Evolutionary conservation across 2,329 filamentous ascomycete species (phyloP), one percentile per base, ranked within the genome.

Genomic region (Teratosphaeria nubilosa): DNA sequence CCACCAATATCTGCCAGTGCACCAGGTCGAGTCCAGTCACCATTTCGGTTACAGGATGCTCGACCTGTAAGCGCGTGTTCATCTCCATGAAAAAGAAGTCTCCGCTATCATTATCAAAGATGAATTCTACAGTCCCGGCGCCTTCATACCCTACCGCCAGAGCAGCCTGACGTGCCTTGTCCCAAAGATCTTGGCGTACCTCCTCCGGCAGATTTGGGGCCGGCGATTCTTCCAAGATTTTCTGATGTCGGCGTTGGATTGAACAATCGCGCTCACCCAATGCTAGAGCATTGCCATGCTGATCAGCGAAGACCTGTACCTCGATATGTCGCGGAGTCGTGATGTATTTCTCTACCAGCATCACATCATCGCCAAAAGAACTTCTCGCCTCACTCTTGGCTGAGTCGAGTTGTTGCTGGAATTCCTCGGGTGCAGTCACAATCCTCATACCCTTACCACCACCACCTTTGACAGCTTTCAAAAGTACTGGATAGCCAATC

Each of bases 1-100:
- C 89, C 51, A 97, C 87, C 67, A 87, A 77, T 69, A 99, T 90
- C 75, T 99, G 94, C 94, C 94, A 99, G 69, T 92, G 86, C 3
- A 99, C 94, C 37, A 99, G 76, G 68, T 91, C 88, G 54, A 89
- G 80, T 0, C 82, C 85, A 10, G 86, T 89, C 2, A 88, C 84
- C 79, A 87, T 85, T 70, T 91, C 88, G 0, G 86, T 97, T 22
- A 97, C 94, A 0, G 94, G 94, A 68, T 99, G 94, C 75, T 99
- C 94, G 54, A 99, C 94, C 74, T 99, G 94, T 22, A 99, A 78
- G 55, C 94, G 82, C 0, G 94, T 86, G 69, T 86, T 86, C 83
- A 86, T 86, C 66, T 86, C 84, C 84, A 86, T 86, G 73, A 86
- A 86, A 72, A 84, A 86, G 73, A 86, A 86, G 51, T 85, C 76